Conservation (phyloP, 805 yeast genomes). For the Sungouiella blattae region DNA sequence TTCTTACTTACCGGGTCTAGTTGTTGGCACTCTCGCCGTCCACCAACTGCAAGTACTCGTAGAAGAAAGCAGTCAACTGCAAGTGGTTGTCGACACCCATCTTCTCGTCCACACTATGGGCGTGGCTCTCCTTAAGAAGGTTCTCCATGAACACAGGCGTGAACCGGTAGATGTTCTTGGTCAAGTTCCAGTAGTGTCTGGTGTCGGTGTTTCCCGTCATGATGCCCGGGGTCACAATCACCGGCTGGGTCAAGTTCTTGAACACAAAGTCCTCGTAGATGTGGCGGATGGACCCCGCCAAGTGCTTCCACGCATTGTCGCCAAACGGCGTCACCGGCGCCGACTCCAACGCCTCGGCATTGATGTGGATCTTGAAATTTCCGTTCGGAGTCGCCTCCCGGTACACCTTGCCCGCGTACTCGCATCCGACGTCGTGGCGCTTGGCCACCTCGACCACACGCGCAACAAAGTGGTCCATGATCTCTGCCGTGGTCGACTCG, state of each 20-base stretch:
- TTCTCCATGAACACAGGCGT: slow-evolving; percentile 20
- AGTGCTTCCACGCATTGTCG: slow-evolving; percentile 13
- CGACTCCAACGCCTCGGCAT: slow-evolving; percentile 36
- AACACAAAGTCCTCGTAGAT: slow-evolving; percentile 17
- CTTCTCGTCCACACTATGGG: slow-evolving; percentile 38
- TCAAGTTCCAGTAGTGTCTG: slow-evolving; percentile 53
- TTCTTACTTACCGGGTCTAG: not conserved
- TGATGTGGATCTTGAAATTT: slow-evolving; percentile 30
- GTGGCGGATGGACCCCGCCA: slow-evolving; percentile 17
- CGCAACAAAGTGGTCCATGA: slow-evolving; percentile 33
- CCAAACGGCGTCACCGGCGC: slow-evolving; percentile 50
- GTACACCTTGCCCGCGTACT: slow-evolving; percentile 27
- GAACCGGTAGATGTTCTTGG: slow-evolving; percentile 53
- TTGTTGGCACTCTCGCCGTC: not conserved
- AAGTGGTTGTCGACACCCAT: slow-evolving; percentile 30
- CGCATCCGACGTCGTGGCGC: slow-evolving; percentile 47
- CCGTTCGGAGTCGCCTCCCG: slow-evolving; percentile 35
- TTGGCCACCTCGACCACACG: slow-evolving; percentile 42
- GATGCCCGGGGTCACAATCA: slow-evolving; percentile 44
- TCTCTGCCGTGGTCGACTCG: slow-evolving; percentile 47
- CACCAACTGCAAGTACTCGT: slow-evolving; percentile 24
- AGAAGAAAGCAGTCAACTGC: slow-evolving; percentile 33
- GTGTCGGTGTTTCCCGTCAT: slow-evolving; percentile 65
- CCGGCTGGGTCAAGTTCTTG: slow-evolving; percentile 26
- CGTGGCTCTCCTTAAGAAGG: slow-evolving; percentile 14